Percentiles rank a stretch among this genome's conserved stretches.
phyloP scores from a whole-genome alignment of 2,329 filamentous ascomycete genomes.

The Cytospora piceae region DNA sequence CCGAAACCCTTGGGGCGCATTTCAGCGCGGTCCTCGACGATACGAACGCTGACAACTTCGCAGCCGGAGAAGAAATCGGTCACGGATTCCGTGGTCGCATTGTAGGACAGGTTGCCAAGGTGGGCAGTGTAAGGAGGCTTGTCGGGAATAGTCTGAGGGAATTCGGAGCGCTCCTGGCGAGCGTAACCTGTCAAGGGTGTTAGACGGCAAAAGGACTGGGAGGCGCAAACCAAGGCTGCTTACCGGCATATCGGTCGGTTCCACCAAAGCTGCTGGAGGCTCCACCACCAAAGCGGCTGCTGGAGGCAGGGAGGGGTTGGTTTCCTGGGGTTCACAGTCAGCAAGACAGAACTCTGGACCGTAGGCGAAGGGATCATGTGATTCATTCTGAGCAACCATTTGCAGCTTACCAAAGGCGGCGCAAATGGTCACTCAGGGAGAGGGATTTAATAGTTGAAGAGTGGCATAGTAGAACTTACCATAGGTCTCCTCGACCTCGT shows the following conservation, averaged over 20 bases:
- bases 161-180: slow-evolving; percentile 65
- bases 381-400: background rate
- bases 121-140: slow-evolving; percentile 96
- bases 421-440: background rate
- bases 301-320: slow-evolving; percentile 58
- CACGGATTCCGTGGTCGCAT: slow-evolving; percentile 82
- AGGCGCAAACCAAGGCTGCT: background rate
- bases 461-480: slow-evolving; percentile 56
- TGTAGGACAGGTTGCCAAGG: slow-evolving; percentile 94
- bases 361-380: too few species aligned
- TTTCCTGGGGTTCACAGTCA: slow-evolving; percentile 48
- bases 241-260: slow-evolving; percentile 35
- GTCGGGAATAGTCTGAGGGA: slow-evolving; percentile 75
- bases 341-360: background rate
- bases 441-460: slow-evolving; percentile 9
- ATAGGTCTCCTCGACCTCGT: slow-evolving; percentile 93
- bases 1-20: slow-evolving; percentile 96
- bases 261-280: slow-evolving; percentile 28
- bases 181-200: slow-evolving; percentile 55
- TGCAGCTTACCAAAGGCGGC: background rate
- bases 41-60: slow-evolving; percentile 85
- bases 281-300: slow-evolving; percentile 44
- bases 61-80: slow-evolving; percentile 84
- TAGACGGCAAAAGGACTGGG: slow-evolving; percentile 16
- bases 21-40: slow-evolving; percentile 95